phyloP scores from a whole-genome alignment of 306 rosid genomes.

The Oemleria cerasiformis region DNA sequence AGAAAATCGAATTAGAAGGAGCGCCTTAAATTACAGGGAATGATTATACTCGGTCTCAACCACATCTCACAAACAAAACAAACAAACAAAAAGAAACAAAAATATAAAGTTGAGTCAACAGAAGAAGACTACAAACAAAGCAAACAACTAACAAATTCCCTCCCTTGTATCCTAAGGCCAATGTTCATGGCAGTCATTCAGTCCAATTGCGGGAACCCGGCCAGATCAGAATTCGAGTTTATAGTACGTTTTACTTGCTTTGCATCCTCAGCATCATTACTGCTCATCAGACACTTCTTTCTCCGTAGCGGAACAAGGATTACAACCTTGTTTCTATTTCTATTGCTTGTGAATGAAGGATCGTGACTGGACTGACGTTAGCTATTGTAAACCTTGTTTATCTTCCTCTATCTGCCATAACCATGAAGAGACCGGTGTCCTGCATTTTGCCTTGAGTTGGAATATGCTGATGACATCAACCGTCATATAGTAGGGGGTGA shows the following conservation, averaged over 20 bases:
- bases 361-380: neutral
- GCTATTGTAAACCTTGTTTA: neutral
- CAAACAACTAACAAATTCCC: neutral
- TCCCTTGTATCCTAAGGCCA: too few species aligned
- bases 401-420: neutral
- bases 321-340: neutral
- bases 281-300: neutral
- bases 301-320: neutral
- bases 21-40: too few species aligned
- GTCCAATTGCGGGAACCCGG: neutral
- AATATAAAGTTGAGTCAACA: neutral
- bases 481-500: conserved; percentile 28
- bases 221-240: too few species aligned
- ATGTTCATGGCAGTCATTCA: neutral
- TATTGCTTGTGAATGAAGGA: conserved; percentile 5
- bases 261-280: neutral
- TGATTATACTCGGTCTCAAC: too few species aligned
- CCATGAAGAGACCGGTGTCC: neutral
- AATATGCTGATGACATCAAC: neutral
- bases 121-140: neutral
- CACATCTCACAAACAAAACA: neutral
- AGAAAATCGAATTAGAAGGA: too few species aligned
- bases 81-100: neutral
- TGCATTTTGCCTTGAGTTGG: neutral
- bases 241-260: neutral